Evolutionary conservation across 2,329 filamentous ascomycete genomes (phyloP), one percentile per base, ranked within the genome.

Genomic region (Tolypocladium ophioglossoides): DNA sequence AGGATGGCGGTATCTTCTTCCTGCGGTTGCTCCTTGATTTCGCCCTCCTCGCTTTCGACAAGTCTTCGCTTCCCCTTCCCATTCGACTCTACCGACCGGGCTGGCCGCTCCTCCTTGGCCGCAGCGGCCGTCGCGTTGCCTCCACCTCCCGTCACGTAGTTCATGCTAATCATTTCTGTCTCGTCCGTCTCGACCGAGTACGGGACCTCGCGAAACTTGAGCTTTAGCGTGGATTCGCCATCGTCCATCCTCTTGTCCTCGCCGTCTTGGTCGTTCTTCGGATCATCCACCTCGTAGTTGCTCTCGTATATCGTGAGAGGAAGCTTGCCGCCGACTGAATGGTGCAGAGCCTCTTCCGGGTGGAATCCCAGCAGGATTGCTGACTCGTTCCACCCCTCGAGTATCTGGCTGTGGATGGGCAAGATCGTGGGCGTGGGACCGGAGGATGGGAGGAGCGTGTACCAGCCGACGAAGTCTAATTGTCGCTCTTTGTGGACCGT

Each of bases 141-240:
- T 49, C 87, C 88, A 40, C 88, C 89, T 52, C 86, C 85, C 0
- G 92, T 91, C 22, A 99, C 87, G 60, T 91, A 95, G 70, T 96
- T 91, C 64, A 99, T 89, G 61, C 89, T 88, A 60, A 99, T 97
- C 91, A 96, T 96, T 70, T 99, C 94, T 1, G 91, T 91, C 69
- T 97, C 91, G 11, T 89, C 90, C 0, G 91, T 96, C 72, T 97
- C 94, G 2, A 97, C 85, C 0, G 86, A 86, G 69, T 94, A 97
- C 2, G 86, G 83, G 11, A 97, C 72, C 65, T 95, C 87, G 56
- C 86, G 82, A 70, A 97, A 97, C 63, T 82, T 86, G 56, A 94
- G 78, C 51, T 78, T 81, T 27, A 84, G 67, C 2, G 74, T 69
- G 1, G 74, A 68, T 37, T 82, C 70, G 66, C 78, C 68, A 59